Percentiles rank a stretch among this genome's conserved stretches.
phyloP scores from a whole-genome alignment of 176 grass and related monocot species.

The Alopecurus myosuroides region DNA sequence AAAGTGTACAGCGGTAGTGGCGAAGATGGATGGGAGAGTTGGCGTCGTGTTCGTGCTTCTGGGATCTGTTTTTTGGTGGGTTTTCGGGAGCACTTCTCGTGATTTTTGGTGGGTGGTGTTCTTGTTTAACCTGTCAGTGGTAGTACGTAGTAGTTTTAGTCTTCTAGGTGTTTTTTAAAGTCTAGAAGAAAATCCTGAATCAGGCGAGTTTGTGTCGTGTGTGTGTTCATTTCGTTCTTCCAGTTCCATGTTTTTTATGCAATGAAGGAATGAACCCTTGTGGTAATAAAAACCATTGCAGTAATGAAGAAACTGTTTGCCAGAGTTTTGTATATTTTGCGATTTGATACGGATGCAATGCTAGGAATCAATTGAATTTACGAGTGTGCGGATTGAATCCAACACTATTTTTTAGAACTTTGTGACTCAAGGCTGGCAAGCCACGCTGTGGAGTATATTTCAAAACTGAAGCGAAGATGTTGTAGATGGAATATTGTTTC shows the following conservation, averaged over 20 bases:
- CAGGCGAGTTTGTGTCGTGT: background rate
- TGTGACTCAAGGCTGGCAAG: background rate
- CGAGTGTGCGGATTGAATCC: no score
- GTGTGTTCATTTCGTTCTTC: background rate
- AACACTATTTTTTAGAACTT: no score
- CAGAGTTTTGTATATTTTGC: background rate
- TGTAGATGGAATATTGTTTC: no score
- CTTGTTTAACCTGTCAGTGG: background rate
- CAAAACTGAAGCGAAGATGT: background rate
- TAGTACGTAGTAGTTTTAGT: background rate
- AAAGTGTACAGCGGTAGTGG: slow-evolving; percentile 24
- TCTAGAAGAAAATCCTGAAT: slow-evolving; percentile 28
- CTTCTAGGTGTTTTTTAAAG: slow-evolving; percentile 53
- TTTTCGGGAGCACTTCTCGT: slow-evolving; percentile 15
- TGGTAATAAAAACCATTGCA: background rate
- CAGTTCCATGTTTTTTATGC: background rate
- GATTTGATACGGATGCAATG: background rate
- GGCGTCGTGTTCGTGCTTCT: background rate
- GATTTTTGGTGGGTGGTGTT: background rate
- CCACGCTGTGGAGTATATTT: background rate
- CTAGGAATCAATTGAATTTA: no score
- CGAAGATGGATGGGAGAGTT: background rate
- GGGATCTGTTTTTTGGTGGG: slow-evolving; percentile 5
- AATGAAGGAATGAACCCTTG: background rate
- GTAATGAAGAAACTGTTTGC: background rate